Evolutionary conservation across 2,329 filamentous ascomycete species (phyloP).

Genomic region (Xylariales sp.): DNA sequence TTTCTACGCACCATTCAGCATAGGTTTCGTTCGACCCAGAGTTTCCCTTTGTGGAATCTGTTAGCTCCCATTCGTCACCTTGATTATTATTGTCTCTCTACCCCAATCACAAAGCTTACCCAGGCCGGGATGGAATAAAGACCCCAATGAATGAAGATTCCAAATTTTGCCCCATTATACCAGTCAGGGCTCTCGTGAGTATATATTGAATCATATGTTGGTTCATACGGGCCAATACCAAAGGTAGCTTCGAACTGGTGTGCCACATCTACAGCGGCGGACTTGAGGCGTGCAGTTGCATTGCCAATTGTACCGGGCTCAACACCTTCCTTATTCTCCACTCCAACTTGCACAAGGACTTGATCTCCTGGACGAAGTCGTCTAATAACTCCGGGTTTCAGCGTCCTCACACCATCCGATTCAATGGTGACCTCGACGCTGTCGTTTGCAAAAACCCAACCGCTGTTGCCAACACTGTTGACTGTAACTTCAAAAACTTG

Average conservation of each 20-base stretch:
- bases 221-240: slow-evolving; percentile 25
- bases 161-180: slow-evolving; percentile 49
- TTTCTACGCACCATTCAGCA: slow-evolving; percentile 47
- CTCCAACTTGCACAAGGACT: slow-evolving; percentile 31
- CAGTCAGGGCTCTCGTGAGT: slow-evolving; percentile 11
- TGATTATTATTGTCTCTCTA: not conserved
- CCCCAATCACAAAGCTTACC: slow-evolving; percentile 13
- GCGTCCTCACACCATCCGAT: slow-evolving; percentile 34
- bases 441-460: slow-evolving; percentile 23
- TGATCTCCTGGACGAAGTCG: slow-evolving; percentile 40
- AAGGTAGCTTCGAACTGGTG: slow-evolving; percentile 29
- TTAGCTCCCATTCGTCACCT: too few relatives aligned
- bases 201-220: slow-evolving; percentile 32
- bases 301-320: slow-evolving; percentile 14
- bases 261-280: slow-evolving; percentile 12
- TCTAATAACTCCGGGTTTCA: slow-evolving; percentile 32
- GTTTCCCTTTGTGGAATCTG: slow-evolving; percentile 35
- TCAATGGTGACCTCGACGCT: slow-evolving; percentile 23
- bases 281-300: slow-evolving; percentile 6
- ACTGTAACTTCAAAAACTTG: slow-evolving; percentile 38
- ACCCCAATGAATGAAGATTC: slow-evolving; percentile 60
- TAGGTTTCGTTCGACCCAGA: slow-evolving; percentile 33
- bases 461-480: slow-evolving; percentile 28
- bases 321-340: slow-evolving; percentile 16
- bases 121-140: slow-evolving; percentile 52